A percentile compares a stretch with the other conserved stretches of the same genome.
phyloP scores from a whole-genome alignment of 2,329 filamentous ascomycete genomes.

The Pyricularia pennisetigena region DNA sequence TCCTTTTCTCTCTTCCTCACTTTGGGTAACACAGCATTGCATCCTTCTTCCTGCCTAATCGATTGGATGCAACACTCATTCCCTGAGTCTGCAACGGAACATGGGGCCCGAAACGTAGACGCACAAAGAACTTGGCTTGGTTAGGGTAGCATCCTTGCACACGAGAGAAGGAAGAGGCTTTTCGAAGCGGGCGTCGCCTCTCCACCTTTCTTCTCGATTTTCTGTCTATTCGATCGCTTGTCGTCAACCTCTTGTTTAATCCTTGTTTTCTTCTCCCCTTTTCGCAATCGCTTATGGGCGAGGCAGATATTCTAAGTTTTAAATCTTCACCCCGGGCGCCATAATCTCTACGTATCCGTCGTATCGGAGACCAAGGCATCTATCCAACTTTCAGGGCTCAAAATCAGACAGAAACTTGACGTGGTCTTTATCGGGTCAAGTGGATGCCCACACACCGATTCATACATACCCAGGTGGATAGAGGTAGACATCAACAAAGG shows the following conservation, averaged over 20 bases:
- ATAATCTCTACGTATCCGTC: neutral
- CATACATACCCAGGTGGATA: neutral
- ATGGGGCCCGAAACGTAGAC: conserved; percentile 1
- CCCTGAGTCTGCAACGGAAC: neutral
- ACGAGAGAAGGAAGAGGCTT: neutral
- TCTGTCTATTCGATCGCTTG: neutral
- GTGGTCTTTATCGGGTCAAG: neutral
- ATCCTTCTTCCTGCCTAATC: neutral
- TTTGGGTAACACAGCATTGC: neutral
- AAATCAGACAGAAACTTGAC: neutral
- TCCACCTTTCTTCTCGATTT: neutral
- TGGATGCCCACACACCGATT: neutral
- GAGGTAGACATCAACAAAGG: neutral
- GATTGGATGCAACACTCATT: neutral
- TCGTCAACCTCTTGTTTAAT: neutral
- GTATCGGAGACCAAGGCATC: neutral
- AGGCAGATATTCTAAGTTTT: neutral
- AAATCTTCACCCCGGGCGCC: neutral
- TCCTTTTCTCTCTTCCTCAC: neutral
- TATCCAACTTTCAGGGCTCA: neutral
- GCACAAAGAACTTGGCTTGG: neutral
- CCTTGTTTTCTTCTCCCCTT: neutral
- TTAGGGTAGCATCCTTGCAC: neutral
- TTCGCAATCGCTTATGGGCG: neutral
- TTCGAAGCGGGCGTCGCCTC: neutral